These are phyloP conservation scores for Yamadazyma pseudoaaseri DNA, from an alignment of 1,139 yeast species.

Conservation along the genomic window DNA sequence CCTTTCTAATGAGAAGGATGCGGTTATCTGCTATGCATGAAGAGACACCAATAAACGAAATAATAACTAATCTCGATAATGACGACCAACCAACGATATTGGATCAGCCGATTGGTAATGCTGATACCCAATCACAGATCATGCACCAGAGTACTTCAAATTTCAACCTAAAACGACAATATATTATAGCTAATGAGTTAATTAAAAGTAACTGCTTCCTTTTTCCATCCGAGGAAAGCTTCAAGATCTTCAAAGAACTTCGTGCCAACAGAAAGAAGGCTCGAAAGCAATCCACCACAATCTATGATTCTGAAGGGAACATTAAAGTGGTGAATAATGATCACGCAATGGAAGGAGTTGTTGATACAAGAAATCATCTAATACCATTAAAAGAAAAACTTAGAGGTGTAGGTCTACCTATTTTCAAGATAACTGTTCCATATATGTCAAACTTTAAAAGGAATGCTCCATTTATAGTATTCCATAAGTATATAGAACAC, in stretches of 20 bases:
- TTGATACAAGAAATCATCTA: constrained; percentile 33
- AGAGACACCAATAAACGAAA: constrained; percentile 6
- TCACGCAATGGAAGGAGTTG: constrained; percentile 6
- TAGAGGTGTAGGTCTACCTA: constrained; percentile 37
- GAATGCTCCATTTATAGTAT: constrained; percentile 34
- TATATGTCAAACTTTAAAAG: constrained; percentile 38
- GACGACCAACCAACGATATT: constrained; percentile 25
- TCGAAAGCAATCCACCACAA: constrained; percentile 21
- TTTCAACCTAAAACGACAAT: constrained; percentile 28
- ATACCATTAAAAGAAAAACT: constrained; percentile 32
- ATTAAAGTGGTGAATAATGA: constrained; percentile 16
- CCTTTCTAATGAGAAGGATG: constrained; percentile 32
- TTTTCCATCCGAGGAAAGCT: constrained; percentile 32
- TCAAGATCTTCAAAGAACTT: constrained; percentile 28
- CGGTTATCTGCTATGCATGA: constrained; percentile 16
- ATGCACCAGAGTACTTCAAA: constrained; percentile 17
- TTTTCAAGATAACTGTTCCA: constrained; percentile 36
- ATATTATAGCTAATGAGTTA: constrained; percentile 33
- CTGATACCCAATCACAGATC: constrained; percentile 10
- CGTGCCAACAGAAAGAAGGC: constrained; percentile 23
- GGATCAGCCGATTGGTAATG: constrained; percentile 17
- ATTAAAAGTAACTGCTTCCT: constrained; percentile 29
- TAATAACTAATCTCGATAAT: constrained; percentile 8
- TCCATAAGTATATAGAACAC: constrained; percentile 31
- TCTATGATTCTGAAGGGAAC: constrained; percentile 25